Evolutionary conservation across 2,329 filamentous ascomycete genomes (phyloP), one percentile per base, ranked within the genome.

Genomic region (Neofusicoccum ribis): DNA sequence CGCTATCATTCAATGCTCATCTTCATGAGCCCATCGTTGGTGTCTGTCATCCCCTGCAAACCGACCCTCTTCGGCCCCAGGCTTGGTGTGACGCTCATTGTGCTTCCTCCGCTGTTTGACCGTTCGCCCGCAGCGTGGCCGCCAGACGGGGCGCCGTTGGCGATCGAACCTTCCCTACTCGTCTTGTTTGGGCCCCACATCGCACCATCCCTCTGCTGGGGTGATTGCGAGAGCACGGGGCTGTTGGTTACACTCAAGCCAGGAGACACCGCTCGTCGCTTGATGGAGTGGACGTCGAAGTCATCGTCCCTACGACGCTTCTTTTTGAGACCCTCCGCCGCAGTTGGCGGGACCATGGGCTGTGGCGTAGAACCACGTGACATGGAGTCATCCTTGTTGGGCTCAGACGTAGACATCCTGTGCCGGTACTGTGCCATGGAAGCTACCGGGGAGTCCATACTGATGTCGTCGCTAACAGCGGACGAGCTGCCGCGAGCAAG

Each of bases 11-110:
- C 93, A 72, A 97, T 97, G 77, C 91, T 97, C 91, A 98, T 95
- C 72, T 94, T 93, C 90, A 97, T 97, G 69, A 97, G 84, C 1
- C 93, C 91, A 76, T 97, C 94, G 74, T 92, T 92, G n/a, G 94
- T 94, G 78, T 97, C 94, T 17, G 87, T 90, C 93, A 98, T 97
- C 1, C 93, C 92, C 78, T 97, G 93, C 70, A 96, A 77, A 67
- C 70, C 75, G 84, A 78, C 70, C 62, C 75, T 73, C 85, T 70
- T 84, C 80, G 59, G 81, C 71, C 69, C 83, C 81, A 70, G 43
- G 0, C 72, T 74, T 2, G 77, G 77, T 3, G 76, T 78, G 71
- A 77, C 73, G 65, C 68, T 73, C 67, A 81, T 76, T 11, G 85
- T 82, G 65, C 84, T 84, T 7, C 82, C 79, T 44, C 78, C 76